Percentiles rank a stretch among this genome's conserved stretches.
phyloP scores from a whole-genome alignment of 495 filamentous ascomycete species.

The Parathielavia hyrcaniae region DNA sequence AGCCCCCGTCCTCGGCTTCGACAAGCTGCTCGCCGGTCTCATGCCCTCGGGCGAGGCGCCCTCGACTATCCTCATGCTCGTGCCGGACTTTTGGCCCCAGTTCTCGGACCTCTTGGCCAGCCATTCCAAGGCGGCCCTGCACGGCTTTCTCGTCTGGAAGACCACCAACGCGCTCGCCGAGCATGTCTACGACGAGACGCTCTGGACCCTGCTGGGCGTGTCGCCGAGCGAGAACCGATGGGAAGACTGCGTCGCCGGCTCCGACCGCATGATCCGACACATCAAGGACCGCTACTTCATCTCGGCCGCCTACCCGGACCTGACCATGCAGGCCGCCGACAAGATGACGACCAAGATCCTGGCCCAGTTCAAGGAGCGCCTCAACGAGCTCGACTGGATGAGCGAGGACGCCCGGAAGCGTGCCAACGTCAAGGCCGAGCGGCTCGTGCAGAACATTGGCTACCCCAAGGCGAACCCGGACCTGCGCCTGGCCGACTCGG shows the following conservation, averaged over 20 bases:
- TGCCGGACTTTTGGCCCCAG: conserved; percentile 22
- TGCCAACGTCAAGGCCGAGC: conserved; percentile 61
- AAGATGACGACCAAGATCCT: conserved; percentile 66
- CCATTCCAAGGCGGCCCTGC: conserved; percentile 10
- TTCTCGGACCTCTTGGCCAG: background rate
- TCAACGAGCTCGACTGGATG: conserved; percentile 62
- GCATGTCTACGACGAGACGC: background rate
- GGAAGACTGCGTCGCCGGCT: conserved; percentile 54
- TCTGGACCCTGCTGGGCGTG: background rate
- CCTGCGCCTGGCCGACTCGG: conserved; percentile 51
- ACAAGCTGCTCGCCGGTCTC: conserved; percentile 46
- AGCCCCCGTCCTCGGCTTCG: conserved; percentile 50
- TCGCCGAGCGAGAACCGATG: conserved; percentile 36
- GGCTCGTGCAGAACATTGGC: conserved; percentile 68
- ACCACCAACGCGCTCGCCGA: background rate
- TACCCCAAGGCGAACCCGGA: conserved; percentile 52
- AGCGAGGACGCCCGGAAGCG: conserved; percentile 55
- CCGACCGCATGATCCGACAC: conserved; percentile 51
- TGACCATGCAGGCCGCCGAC: conserved; percentile 60
- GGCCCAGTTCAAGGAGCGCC: conserved; percentile 49
- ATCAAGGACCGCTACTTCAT: conserved; percentile 61
- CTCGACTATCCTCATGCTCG: conserved; percentile 46
- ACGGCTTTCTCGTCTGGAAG: conserved; percentile 6
- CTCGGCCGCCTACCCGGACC: conserved; percentile 58
- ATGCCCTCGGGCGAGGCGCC: conserved; percentile 47